These are phyloP conservation scores for Lipomyces lipofer DNA, from an alignment of 805 yeast genomes.

Conservation along the genomic window DNA sequence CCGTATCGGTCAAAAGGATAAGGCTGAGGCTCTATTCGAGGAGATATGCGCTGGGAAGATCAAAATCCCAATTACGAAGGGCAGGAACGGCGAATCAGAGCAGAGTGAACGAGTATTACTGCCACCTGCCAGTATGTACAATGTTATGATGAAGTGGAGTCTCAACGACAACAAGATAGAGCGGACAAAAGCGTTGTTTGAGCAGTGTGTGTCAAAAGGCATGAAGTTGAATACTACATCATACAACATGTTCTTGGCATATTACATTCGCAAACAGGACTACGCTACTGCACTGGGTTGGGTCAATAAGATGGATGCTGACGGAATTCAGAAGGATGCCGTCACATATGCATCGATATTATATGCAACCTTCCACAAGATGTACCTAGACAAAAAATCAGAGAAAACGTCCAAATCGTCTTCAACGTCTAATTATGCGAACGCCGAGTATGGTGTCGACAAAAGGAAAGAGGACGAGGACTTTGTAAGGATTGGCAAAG, in stretches of 20 bases:
- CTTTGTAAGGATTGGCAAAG: not conserved
- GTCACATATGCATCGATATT: slow-evolving; percentile 16
- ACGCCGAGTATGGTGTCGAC: not conserved
- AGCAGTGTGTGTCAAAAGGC: not conserved
- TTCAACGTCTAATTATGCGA: slow-evolving; percentile 5
- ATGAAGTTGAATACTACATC: not conserved
- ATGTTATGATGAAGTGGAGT: slow-evolving; percentile 5
- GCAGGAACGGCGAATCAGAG: not conserved
- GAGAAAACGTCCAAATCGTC: too few relatives aligned
- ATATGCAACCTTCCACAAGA: slow-evolving; percentile 17
- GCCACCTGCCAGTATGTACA: slow-evolving; percentile 5
- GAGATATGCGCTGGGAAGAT: not conserved
- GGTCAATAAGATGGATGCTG: slow-evolving; percentile 6
- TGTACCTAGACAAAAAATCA: too few relatives aligned
- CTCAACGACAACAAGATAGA: not conserved
- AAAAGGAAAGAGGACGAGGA: not conserved
- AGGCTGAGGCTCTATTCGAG: slow-evolving; percentile 4
- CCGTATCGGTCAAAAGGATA: slow-evolving; percentile 6
- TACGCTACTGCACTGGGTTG: slow-evolving; percentile 3
- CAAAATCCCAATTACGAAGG: not conserved
- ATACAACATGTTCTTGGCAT: slow-evolving; percentile 15
- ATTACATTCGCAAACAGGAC: slow-evolving; percentile 12
- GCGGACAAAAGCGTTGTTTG: not conserved
- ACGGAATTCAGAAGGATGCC: slow-evolving; percentile 11
- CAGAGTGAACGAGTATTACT: not conserved